A percentile compares a stretch with the other conserved stretches of the same genome.
Evolutionary conservation across 805 yeast genomes (phyloP).

Genomic region (Wilhelminamyces savonicus): DNA sequence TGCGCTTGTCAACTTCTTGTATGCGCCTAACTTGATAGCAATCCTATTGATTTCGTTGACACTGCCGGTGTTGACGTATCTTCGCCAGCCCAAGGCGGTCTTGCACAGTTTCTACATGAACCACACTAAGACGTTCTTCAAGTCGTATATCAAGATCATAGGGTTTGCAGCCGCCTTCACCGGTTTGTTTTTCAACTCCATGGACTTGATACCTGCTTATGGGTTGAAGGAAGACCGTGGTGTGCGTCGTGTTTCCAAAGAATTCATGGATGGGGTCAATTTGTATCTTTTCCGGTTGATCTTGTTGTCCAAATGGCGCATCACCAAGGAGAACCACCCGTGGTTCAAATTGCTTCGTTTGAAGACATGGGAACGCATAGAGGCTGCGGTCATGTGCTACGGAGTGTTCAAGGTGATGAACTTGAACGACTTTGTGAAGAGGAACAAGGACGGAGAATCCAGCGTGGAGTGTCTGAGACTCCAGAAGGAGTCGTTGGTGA

Average conservation of each 20-base stretch:
- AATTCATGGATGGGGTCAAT: slow-evolving; percentile 22
- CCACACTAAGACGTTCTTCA: slow-evolving; percentile 21
- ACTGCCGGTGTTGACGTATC: slow-evolving; percentile 18
- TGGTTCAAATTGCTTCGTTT: slow-evolving; percentile 18
- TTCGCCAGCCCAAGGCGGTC: slow-evolving; percentile 4
- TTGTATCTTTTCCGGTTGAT: slow-evolving; percentile 28
- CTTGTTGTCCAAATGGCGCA: slow-evolving; percentile 37
- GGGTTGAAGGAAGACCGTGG: slow-evolving; percentile 7
- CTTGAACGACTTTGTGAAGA: slow-evolving; percentile 23
- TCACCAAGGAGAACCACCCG: slow-evolving; percentile 33
- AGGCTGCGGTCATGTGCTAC: slow-evolving; percentile 26
- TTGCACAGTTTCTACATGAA: slow-evolving; percentile 7
- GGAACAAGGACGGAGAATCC: slow-evolving; percentile 8
- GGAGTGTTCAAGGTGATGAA: slow-evolving; percentile 35
- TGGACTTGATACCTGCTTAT: slow-evolving; percentile 14
- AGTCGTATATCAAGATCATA: slow-evolving; percentile 26
- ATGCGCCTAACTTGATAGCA: slow-evolving; percentile 29
- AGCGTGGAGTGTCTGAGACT: slow-evolving; percentile 6
- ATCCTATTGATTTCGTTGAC: slow-evolving; percentile 29
- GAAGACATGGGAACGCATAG: slow-evolving; percentile 26
- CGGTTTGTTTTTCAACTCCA: slow-evolving; percentile 17
- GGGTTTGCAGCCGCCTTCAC: slow-evolving; percentile 29
- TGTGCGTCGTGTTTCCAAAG: slow-evolving; percentile 17
- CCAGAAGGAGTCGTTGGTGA: slow-evolving; percentile 10
- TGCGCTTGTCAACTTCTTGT: slow-evolving; percentile 27